phyloP scores from a whole-genome alignment of 2,329 filamentous ascomycete species.

The Nakataea oryzae region DNA sequence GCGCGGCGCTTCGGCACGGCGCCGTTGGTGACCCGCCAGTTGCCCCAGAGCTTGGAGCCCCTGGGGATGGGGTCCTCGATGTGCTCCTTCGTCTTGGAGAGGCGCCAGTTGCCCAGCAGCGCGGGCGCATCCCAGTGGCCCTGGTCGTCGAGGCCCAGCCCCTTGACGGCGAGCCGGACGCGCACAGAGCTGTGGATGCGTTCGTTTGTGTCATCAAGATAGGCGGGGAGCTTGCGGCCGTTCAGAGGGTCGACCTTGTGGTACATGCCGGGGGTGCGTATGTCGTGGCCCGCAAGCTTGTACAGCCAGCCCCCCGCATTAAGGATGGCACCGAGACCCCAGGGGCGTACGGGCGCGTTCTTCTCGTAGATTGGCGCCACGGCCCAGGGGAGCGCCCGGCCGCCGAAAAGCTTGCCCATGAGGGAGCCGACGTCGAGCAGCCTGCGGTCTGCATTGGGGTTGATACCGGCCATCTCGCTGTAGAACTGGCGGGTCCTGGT shows the following conservation, averaged over 20 bases:
- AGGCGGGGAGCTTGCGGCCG: conserved; percentile 22
- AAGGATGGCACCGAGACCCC: conserved; percentile 34
- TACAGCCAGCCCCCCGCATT: conserved; percentile 29
- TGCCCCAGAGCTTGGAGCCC: conserved; percentile 16
- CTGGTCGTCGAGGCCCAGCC: conserved; percentile 27
- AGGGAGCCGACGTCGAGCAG: not conserved
- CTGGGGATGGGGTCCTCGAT: conserved; percentile 23
- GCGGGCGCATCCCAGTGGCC: conserved; percentile 35
- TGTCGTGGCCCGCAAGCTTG: conserved; percentile 28
- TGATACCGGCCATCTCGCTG: conserved; percentile 8
- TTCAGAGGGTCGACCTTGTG: conserved; percentile 29
- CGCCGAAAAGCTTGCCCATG: not conserved
- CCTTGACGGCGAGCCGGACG: conserved; percentile 38
- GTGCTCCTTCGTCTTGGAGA: conserved; percentile 21
- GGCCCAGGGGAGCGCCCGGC: conserved; percentile 26
- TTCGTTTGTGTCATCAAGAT: conserved; percentile 42
- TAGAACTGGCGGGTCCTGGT: conserved; percentile 16
- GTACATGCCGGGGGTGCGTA: conserved; percentile 37
- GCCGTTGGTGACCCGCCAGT: conserved; percentile 4
- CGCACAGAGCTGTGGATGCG: conserved; percentile 43
- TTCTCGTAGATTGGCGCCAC: not conserved
- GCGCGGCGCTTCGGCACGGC: not conserved
- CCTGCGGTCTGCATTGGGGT: conserved; percentile 4
- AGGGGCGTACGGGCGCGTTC: conserved; percentile 19
- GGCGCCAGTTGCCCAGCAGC: conserved; percentile 30